These are phyloP conservation scores for Prunus dulcis DNA, from an alignment of 306 rosid genomes.

Conservation along the genomic window DNA sequence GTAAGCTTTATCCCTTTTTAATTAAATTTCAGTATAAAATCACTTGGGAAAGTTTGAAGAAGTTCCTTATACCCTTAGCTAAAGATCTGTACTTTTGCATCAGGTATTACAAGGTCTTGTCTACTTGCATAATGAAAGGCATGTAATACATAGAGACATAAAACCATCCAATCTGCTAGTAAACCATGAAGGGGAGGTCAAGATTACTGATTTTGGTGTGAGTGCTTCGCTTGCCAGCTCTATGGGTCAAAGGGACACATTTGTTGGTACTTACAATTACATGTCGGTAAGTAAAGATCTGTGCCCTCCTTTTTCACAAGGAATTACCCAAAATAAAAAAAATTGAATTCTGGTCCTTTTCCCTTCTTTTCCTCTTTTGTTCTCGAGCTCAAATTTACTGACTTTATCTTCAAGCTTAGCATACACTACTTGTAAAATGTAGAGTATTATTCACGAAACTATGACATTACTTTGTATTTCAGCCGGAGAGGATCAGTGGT, in stretches of 20 bases:
- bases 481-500: slow-evolving; percentile 98
- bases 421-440: background rate
- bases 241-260: slow-evolving; percentile 97
- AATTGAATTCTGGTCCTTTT: background rate
- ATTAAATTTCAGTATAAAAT: background rate
- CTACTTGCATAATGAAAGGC: slow-evolving; percentile 90
- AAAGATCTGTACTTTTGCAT: slow-evolving; percentile 15
- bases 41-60: background rate
- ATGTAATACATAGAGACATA: slow-evolving; percentile 94
- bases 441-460: background rate
- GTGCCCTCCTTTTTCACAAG: background rate
- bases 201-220: slow-evolving; percentile 98
- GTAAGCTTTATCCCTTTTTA: slow-evolving; percentile 8
- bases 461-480: slow-evolving; percentile 28
- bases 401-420: slow-evolving; percentile 4
- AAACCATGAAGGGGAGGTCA: slow-evolving; percentile 95
- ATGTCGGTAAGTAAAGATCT: slow-evolving; percentile 81
- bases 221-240: slow-evolving; percentile 96
- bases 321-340: background rate
- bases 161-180: slow-evolving; percentile 94
- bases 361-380: background rate
- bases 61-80: background rate
- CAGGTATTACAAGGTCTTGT: slow-evolving; percentile 97
- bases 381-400: background rate
- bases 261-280: slow-evolving; percentile 96